Base-by-base conservation (phyloP, 2,329 filamentous ascomycete genomes). In the Nothophoma quercina region DNA sequence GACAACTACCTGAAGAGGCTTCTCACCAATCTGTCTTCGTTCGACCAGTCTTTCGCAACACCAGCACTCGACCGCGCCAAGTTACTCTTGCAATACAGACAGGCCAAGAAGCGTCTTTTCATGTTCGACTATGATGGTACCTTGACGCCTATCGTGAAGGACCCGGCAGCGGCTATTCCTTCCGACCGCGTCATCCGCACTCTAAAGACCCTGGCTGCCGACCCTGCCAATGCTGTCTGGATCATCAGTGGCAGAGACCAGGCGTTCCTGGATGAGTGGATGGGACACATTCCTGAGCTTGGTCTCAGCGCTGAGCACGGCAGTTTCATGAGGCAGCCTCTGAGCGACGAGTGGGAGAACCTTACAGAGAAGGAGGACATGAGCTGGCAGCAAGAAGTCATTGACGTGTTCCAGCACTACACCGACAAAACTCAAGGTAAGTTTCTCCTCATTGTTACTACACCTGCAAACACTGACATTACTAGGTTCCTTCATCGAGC, bases 51-150 rank as follows among this genome's bases (percentile, higher is more conserved):
- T 9, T 85, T 88, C 51, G 85, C 88, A 3, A 98, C 93, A 1
- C 93, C 93, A 0, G 82, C 88, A 1, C 84, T 98, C 16, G 92
- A 98, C 70, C 87, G 87, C 28, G 81, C 86, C 3, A 81, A 85
- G 57, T 76, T 97, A 60, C 79, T 96, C 29, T 78, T 82, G 47
- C 87, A 88, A 55, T 98, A 97, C 75, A 85, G 86, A 55, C 79
- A 83, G 30, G 87, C 91, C 3, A 84, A 84, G 57, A 91, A 90
- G 75, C 87, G 95, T 9, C 81, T 99, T 3, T 96, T 98, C 79
- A 93, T 99, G 90, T 97, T 98, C 71, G 95, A 99, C 77, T 99
- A 99, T 68, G 95, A 99, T 72, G 95, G 95, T 39, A 99, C 95
- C 0, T 83, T 99, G 47, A 98, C 95, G 3, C 83, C 93, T 0